phyloP scores from a whole-genome alignment of 73 alveolate genomes.

The Durusdinium trenchii region DNA sequence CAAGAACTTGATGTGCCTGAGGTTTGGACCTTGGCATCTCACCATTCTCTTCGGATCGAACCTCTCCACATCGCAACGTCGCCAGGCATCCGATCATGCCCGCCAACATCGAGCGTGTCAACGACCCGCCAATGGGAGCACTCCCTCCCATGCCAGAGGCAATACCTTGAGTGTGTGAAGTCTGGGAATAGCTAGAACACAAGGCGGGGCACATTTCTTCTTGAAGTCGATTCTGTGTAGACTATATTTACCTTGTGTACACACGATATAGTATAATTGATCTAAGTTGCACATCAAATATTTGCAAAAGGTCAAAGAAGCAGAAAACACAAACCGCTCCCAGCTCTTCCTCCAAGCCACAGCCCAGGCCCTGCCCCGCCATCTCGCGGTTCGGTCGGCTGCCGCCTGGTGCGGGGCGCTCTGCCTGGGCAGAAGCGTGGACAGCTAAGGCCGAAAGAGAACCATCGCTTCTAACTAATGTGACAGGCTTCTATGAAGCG shows the following conservation, averaged over 20 bases:
- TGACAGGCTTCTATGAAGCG: no score
- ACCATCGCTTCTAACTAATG: no score
- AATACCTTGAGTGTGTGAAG: slow-evolving; percentile 11
- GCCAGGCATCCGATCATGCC: slow-evolving; percentile 59
- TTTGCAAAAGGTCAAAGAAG: no score
- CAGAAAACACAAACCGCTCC: background rate
- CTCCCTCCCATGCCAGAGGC: slow-evolving; percentile 91
- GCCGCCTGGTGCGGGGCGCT: slow-evolving; percentile 90
- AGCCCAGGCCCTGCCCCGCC: slow-evolving; percentile 77
- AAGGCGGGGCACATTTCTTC: no score
- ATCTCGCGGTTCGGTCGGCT: slow-evolving; percentile 68
- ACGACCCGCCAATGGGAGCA: slow-evolving; percentile 86
- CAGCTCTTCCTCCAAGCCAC: slow-evolving; percentile 13
- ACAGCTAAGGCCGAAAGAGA: background rate
- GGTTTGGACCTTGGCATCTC: background rate
- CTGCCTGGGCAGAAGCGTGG: background rate
- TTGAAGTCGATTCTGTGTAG: no score
- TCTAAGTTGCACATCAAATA: no score
- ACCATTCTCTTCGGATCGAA: no score
- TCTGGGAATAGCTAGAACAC: background rate
- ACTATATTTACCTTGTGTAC: no score
- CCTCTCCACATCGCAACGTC: background rate
- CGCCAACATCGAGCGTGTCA: slow-evolving; percentile 93
- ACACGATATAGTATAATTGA: no score
- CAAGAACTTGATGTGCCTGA: background rate